Evolutionary conservation across 805 yeast species (phyloP).

Genomic region (Ogataea thermomethanolica): DNA sequence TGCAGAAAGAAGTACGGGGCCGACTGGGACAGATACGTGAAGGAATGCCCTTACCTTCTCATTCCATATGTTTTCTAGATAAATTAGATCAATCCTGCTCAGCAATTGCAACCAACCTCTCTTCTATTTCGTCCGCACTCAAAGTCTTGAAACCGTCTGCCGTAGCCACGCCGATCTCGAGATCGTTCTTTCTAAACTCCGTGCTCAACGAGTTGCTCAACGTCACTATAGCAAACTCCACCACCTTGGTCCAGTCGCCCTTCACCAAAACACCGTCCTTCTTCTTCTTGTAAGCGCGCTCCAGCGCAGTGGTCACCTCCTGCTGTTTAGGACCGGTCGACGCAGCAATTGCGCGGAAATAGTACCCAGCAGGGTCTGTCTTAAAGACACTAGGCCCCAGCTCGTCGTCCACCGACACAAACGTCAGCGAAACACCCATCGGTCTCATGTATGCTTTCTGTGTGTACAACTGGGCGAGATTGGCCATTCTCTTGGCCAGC

Average conservation of each 20-base stretch:
- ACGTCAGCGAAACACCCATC: slow-evolving; percentile 87
- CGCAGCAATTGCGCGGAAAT: slow-evolving; percentile 83
- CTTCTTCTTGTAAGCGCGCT: slow-evolving; percentile 76
- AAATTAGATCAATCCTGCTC: slow-evolving; percentile 68
- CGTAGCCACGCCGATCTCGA: slow-evolving; percentile 89
- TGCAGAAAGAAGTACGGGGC: slow-evolving; percentile 86
- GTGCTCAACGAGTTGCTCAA: slow-evolving; percentile 85
- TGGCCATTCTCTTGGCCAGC: slow-evolving; percentile 92
- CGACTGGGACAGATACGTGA: slow-evolving; percentile 85
- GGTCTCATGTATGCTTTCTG: slow-evolving; percentile 99
- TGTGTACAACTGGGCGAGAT: slow-evolving; percentile 90
- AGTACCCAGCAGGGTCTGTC: slow-evolving; percentile 98
- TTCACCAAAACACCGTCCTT: slow-evolving; percentile 50
- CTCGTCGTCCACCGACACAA: slow-evolving; percentile 85
- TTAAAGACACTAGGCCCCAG: slow-evolving; percentile 86
- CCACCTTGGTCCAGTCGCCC: slow-evolving; percentile 86
- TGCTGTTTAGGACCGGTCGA: slow-evolving; percentile 98
- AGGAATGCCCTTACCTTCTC: slow-evolving; percentile 87
- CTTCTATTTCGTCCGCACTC: slow-evolving; percentile 87
- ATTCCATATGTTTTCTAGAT: slow-evolving; percentile 76
- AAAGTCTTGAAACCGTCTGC: slow-evolving; percentile 66
- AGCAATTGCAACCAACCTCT: slow-evolving; percentile 88
- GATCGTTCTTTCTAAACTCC: slow-evolving; percentile 89
- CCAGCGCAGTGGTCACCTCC: slow-evolving; percentile 85
- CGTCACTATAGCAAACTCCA: slow-evolving; percentile 84